These are phyloP conservation scores for Alternaria rosae DNA, from an alignment of 2,329 filamentous ascomycete species.

Conservation along the genomic window DNA sequence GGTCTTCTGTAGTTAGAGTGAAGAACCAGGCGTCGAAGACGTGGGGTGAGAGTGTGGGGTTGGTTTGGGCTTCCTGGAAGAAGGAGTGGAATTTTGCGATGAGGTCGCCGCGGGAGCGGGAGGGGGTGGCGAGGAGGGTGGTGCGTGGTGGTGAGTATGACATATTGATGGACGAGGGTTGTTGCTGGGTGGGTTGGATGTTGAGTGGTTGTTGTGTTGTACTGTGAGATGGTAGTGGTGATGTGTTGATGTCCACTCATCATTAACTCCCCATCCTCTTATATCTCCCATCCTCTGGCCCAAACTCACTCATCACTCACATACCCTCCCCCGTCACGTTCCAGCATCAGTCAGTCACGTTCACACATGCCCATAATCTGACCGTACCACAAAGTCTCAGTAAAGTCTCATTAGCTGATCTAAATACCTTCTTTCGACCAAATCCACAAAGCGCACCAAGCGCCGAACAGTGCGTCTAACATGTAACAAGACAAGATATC, in stretches of 20 bases:
- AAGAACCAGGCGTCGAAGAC: not conserved
- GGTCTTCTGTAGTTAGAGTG: not conserved
- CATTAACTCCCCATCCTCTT: not conserved
- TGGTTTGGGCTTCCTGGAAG: accelerated
- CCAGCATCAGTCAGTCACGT: not conserved
- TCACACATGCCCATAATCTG: not conserved
- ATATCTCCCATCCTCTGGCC: not conserved
- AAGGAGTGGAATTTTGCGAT: not conserved
- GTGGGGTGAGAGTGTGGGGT: not conserved
- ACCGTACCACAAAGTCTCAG: not conserved
- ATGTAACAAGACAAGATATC: too few relatives aligned
- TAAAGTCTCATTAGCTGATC: not conserved
- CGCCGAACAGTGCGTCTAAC: not conserved
- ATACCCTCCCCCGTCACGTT: not conserved
- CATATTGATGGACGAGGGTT: not conserved
- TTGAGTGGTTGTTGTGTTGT: not conserved
- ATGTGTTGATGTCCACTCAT: not conserved
- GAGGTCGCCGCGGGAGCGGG: not conserved
- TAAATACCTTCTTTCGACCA: not conserved
- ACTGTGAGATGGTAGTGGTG: not conserved
- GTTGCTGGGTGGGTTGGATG: not conserved
- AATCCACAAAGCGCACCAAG: not conserved
- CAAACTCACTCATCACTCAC: not conserved
- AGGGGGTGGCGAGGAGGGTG: not conserved
- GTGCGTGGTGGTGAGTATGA: not conserved